Conservation (phyloP, 257 asterid species). For the Ajuga chamaepitys region DNA sequence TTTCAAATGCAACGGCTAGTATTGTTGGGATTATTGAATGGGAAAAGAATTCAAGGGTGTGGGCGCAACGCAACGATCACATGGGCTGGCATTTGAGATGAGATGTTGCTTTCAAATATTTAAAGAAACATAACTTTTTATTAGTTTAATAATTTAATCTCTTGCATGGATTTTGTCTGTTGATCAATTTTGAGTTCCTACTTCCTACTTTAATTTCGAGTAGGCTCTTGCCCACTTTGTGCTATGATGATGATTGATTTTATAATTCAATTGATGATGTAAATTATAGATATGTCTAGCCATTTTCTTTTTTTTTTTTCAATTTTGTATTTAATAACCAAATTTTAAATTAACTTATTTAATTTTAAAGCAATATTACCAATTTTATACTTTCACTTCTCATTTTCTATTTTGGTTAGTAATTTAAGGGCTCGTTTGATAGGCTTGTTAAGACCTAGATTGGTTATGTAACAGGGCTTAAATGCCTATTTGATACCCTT, state of each 20-base stretch:
- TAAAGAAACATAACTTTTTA: background rate
- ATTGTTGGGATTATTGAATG: conserved; percentile 29
- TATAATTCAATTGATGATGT: background rate
- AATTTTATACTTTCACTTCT: too few species aligned
- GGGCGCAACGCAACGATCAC: conserved; percentile 62
- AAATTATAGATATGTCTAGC: background rate
- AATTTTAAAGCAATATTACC: too few species aligned
- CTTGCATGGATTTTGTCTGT: background rate
- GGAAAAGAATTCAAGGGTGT: conserved; percentile 18
- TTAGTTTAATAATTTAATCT: conserved; percentile 5
- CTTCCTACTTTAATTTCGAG: too few species aligned
- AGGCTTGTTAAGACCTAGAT: too few species aligned
- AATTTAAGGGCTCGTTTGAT: too few species aligned
- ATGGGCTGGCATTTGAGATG: conserved; percentile 26
- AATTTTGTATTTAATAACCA: too few species aligned
- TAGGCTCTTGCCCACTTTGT: conserved; percentile 12
- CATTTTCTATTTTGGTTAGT: too few species aligned
- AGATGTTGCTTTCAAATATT: conserved; percentile 44
- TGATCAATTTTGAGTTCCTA: background rate
- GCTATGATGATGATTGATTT: background rate
- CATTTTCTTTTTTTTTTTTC: too few species aligned
- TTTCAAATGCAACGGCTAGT: conserved; percentile 84
- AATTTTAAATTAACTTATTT: too few species aligned
- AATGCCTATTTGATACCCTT: too few species aligned
- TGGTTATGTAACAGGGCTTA: too few species aligned